Conservation (phyloP, 208 protist species). For the Crithidia thermophila region DNA sequence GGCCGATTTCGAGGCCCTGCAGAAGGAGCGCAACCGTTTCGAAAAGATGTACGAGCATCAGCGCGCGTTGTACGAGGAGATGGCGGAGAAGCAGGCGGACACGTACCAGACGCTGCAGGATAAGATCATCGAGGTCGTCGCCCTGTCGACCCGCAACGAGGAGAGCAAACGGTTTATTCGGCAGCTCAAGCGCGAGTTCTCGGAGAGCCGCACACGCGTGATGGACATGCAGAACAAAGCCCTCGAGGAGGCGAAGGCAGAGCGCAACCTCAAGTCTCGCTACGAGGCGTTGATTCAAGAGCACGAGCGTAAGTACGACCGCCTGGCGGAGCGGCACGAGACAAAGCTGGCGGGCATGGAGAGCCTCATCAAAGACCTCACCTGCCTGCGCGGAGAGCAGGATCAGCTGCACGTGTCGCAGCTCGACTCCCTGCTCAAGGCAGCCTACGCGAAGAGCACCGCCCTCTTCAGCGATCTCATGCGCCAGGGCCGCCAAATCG, state of each 20-base stretch:
- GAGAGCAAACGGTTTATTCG: conserved; percentile 91
- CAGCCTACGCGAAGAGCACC: conserved; percentile 85
- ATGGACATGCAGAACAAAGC: conserved; percentile 85
- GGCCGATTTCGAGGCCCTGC: conserved; percentile 56
- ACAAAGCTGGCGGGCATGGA: conserved; percentile 68
- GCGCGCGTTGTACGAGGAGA: conserved; percentile 80
- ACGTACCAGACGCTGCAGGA: conserved; percentile 80
- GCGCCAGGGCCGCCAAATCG: conserved; percentile 74
- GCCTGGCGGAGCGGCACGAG: conserved; percentile 65
- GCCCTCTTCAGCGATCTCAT: conserved; percentile 85
- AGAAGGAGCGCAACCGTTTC: conserved; percentile 78
- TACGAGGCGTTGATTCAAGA: conserved; percentile 67
- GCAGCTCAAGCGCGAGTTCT: conserved; percentile 88
- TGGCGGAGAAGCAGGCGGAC: conserved; percentile 72
- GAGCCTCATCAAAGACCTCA: conserved; percentile 78
- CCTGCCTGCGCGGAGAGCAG: conserved; percentile 54
- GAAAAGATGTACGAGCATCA: conserved; percentile 93
- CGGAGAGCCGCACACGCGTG: conserved; percentile 74
- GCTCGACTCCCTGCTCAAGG: conserved; percentile 82
- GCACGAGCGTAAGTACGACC: conserved; percentile 61
- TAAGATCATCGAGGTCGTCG: conserved; percentile 88
- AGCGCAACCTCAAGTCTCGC: conserved; percentile 48
- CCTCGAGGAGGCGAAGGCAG: conserved; percentile 61
- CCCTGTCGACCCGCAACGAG: conserved; percentile 86
- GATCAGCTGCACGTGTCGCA: conserved; percentile 75